These are phyloP conservation scores for Naegleria gruberi DNA, from an alignment of 208 protist genomes.

Conservation along the genomic window DNA sequence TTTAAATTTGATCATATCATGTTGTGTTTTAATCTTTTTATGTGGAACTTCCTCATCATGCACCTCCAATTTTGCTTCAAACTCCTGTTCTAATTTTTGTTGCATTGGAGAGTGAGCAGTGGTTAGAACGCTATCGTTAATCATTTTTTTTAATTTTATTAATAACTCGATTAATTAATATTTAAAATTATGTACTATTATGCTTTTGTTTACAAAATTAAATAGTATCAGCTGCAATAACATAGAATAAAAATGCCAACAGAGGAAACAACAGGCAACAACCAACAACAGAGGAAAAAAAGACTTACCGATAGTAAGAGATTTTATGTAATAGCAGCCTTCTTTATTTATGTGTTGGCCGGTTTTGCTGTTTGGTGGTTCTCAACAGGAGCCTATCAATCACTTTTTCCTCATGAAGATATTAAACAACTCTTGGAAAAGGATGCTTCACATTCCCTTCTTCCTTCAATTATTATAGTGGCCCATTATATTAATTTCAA, in stretches of 20 bases:
- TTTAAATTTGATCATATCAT: background rate
- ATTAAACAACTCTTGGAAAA: background rate
- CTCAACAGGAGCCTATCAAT: background rate
- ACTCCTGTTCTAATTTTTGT: background rate
- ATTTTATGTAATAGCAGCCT: background rate
- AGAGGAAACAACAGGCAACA: no score
- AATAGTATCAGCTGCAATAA: no score
- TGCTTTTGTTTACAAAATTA: no score
- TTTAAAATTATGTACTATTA: no score
- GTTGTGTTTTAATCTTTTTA: conserved; percentile 3
- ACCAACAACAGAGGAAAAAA: no score
- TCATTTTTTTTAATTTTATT: background rate
- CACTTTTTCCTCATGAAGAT: background rate
- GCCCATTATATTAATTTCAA: background rate
- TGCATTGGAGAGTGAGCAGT: background rate
- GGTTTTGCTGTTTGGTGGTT: background rate
- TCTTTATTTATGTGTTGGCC: background rate
- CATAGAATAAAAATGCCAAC: no score
- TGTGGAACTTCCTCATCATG: background rate
- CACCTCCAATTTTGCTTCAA: background rate
- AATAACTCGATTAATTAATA: no score
- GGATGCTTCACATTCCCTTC: background rate
- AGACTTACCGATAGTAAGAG: background rate
- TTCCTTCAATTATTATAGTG: background rate
- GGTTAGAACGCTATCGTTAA: background rate